Percentiles rank a stretch among this genome's conserved stretches.
Conservation (phyloP, 192 early-diverging fungal genomes). For the Lobosporangium transversale region DNA sequence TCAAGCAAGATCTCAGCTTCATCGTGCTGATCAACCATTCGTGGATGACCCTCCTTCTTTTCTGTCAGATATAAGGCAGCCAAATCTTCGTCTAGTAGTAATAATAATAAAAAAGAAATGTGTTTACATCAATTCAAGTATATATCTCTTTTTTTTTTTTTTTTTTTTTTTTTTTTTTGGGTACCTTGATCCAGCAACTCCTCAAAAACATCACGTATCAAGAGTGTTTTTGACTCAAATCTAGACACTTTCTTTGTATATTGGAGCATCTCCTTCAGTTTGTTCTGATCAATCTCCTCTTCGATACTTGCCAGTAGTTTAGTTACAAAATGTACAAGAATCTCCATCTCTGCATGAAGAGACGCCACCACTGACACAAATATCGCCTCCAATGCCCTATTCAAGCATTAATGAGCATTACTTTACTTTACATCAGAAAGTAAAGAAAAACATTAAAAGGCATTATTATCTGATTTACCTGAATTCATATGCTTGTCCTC, state of each 20-base stretch:
- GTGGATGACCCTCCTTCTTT: slow-evolving; percentile 67
- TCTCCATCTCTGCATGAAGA: slow-evolving; percentile 72
- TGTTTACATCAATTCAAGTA: not conserved
- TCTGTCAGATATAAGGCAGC: slow-evolving; percentile 88
- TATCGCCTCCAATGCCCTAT: slow-evolving; percentile 82
- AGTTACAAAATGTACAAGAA: slow-evolving; percentile 69
- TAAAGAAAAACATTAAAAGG: not conserved
- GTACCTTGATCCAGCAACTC: slow-evolving; percentile 79
- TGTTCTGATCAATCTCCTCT: slow-evolving; percentile 71
- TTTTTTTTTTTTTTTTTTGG: too few relatives aligned
- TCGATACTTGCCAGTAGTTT: slow-evolving; percentile 70
- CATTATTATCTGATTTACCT: slow-evolving; percentile 27
- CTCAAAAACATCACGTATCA: slow-evolving; percentile 77
- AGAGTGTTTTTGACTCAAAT: slow-evolving; percentile 76
- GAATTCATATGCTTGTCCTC: slow-evolving; percentile 60
- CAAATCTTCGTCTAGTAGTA: slow-evolving; percentile 79
- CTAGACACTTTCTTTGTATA: slow-evolving; percentile 77
- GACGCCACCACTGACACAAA: slow-evolving; percentile 73
- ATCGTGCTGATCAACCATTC: slow-evolving; percentile 74
- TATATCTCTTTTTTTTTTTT: too few relatives aligned
- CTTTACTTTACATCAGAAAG: slow-evolving; percentile 2
- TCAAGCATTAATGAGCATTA: not conserved
- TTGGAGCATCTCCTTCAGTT: slow-evolving; percentile 79
- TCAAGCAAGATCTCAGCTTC: slow-evolving; percentile 92
- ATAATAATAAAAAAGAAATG: not conserved